These are phyloP conservation scores for Puccinia coronata DNA, from an alignment of 1,284 basidiomycete genomes.

Conservation along the genomic window DNA sequence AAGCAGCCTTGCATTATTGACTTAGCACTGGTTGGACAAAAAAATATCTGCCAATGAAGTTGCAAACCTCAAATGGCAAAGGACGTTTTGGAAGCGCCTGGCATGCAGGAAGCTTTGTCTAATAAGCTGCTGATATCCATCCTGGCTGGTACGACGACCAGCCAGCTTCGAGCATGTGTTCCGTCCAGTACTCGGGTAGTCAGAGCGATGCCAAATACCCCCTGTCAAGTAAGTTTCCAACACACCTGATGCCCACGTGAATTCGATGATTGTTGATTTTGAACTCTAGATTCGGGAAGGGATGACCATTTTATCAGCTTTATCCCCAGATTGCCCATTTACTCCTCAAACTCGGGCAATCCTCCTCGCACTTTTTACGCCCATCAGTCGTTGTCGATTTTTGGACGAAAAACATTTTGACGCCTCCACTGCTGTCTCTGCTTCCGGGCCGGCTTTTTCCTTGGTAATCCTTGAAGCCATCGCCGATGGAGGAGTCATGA, in stretches of 20 bases:
- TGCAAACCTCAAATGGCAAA: conserved; percentile 91
- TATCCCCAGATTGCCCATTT: conserved; percentile 63
- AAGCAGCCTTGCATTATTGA: conserved; percentile 6
- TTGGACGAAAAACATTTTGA: conserved; percentile 97
- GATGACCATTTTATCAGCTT: conserved; percentile 84
- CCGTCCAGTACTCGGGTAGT: conserved; percentile 77
- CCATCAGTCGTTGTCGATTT: conserved; percentile 88
- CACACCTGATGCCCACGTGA: conserved; percentile 4
- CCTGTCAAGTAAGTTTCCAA: conserved; percentile 71
- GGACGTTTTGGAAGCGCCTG: conserved; percentile 71
- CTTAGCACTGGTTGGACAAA: background rate
- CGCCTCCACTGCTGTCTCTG: conserved; percentile 93
- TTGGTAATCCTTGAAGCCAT: conserved; percentile 97
- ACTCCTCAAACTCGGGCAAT: conserved; percentile 70
- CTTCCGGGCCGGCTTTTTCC: conserved; percentile 94
- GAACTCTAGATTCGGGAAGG: conserved; percentile 82
- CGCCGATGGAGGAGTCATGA: conserved; percentile 99
- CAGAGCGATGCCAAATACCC: conserved; percentile 98
- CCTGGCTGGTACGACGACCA: conserved; percentile 87
- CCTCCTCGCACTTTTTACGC: conserved; percentile 88
- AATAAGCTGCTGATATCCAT: conserved; percentile 95
- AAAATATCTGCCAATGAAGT: conserved; percentile 61
- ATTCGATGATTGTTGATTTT: background rate
- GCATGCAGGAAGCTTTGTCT: conserved; percentile 81
- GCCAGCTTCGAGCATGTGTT: conserved; percentile 76